Base-by-base conservation (phyloP, 371 early-diverging fungal genomes). In the Umbelopsis sp. region DNA sequence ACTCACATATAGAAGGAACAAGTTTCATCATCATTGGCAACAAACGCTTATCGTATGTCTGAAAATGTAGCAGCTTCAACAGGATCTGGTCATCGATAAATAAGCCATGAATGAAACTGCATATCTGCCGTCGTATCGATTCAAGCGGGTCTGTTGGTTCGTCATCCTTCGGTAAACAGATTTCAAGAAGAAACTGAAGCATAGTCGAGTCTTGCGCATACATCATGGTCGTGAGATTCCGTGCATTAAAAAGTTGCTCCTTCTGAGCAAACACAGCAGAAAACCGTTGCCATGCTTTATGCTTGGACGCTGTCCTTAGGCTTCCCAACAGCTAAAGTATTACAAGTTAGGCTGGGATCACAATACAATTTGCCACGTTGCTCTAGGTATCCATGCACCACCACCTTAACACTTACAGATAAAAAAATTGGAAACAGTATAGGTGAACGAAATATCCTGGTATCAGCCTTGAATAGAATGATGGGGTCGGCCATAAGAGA, bases 11-110 rank as follows among this genome's bases (percentile, higher is more conserved):
- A 12, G 87, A 87, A 7, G 86, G 85, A 29, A 88, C 79, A 4
- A 83, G 72, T 3, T 84, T 79, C 8, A 87, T 85, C 3, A 85
- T 76, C n/a, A 78, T 74, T 0, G 86, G 87, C 22, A 88, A 75
- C 8, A 88, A 73, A 11, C 87, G 82, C 48, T 77, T 72, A 9
- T 86, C 72, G 65, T 88, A 88, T 0, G 87, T 87, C 63, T 88
- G 86, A 52, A 88, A 88, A 67, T 88, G 88, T n/a, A 88, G 53
- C 16, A 85, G 76, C 67, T 88, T 88, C 44, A 79, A 80, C n/a
- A 86, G 74, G 18, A 86, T 66, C 75, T 80, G 82, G 14, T 80
- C 80, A 52, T 88, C 87, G 62, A 87, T 80, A 70, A 86, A 88
- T 5, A 85, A 69, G 24, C 79, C 74, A 62, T 88, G 88, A 65